Conservation (phyloP, 805 yeast genomes). For the Scheffersomyces lignosus region DNA sequence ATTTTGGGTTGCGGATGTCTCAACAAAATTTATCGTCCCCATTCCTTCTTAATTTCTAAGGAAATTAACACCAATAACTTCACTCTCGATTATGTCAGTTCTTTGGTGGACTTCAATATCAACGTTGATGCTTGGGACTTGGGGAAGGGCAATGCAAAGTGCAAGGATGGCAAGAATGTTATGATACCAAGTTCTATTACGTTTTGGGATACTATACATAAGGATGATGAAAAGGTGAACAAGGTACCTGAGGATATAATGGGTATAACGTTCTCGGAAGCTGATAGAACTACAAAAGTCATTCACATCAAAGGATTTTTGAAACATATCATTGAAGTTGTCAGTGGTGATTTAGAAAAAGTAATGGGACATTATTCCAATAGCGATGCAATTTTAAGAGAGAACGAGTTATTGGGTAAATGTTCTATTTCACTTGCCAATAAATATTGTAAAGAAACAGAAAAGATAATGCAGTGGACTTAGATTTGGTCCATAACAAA, state of each 20-base stretch:
- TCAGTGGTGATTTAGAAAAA: background rate
- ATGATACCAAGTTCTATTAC: conserved; percentile 34
- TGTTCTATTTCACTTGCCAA: background rate
- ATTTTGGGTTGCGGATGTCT: conserved; percentile 16
- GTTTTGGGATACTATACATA: conserved; percentile 18
- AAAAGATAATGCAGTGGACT: background rate
- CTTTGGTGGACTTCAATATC: conserved; percentile 34
- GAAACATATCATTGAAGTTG: conserved; percentile 6
- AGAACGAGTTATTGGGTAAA: background rate
- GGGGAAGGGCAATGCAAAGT: conserved; percentile 1
- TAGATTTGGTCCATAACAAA: no score
- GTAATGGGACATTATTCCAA: background rate
- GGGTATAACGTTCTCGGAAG: conserved; percentile 28
- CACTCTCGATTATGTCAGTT: conserved; percentile 23
- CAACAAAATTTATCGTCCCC: conserved; percentile 18
- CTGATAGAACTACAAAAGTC: conserved; percentile 26
- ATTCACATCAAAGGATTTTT: conserved; percentile 26
- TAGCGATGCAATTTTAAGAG: background rate
- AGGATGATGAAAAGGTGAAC: conserved; percentile 4
- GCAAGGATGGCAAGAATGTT: conserved; percentile 23
- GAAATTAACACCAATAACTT: conserved; percentile 6
- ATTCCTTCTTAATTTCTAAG: conserved; percentile 13
- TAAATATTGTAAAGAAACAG: background rate
- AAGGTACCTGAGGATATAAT: conserved; percentile 18
- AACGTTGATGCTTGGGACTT: conserved; percentile 27